Evolutionary conservation across 495 filamentous ascomycete genomes (phyloP), one percentile per base, ranked within the genome.

Genomic region (Podospora sp.): DNA sequence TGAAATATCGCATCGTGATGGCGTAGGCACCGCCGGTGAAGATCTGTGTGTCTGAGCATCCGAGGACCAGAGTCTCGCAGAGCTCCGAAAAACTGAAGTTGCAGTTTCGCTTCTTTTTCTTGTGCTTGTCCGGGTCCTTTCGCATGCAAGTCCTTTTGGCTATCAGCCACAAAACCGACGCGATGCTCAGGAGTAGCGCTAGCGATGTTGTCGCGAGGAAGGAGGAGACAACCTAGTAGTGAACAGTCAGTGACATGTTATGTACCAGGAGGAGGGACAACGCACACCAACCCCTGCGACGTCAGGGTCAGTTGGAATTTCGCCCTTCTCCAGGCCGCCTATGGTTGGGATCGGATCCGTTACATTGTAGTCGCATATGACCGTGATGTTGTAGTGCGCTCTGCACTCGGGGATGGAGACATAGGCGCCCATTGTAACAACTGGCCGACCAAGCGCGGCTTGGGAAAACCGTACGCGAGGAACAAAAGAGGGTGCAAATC

Each of bases 1-100:
- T 73, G 55, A 59, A 66, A 51, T 75, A 80, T 18, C 74, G 73
- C 51, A 79, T 65, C 20, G 78, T 74, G 46, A 80, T 59, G 36
- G 76, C 72, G 33, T 77, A 79, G 4, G 78, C 76, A 4, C 67
- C 75, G 14, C 76, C 76, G 0, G 78, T 80, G 67, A 80, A 77
- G 29, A 80, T 59, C 60, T 80, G 76, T 62, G 79, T 78, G 65
- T 80, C 78, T 27, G 75, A 78, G 58, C 77, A 80, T 27, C 70
- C 67, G 40, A 79, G 60, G 55, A 80, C 67, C 22, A 80, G 68
- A 14, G 68, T 69, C 67, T 80, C 77, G 22, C 74, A 63, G 46
- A 79, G 67, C 21, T 71, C 73, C 2, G 73, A 69, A 33, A 77
- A 50, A 65, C 74, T 76, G 26, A 69, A 61, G 8, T 56, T 26